Conservation (phyloP, 148 eudicot genomes). For the Arctostaphylos glauca region DNA sequence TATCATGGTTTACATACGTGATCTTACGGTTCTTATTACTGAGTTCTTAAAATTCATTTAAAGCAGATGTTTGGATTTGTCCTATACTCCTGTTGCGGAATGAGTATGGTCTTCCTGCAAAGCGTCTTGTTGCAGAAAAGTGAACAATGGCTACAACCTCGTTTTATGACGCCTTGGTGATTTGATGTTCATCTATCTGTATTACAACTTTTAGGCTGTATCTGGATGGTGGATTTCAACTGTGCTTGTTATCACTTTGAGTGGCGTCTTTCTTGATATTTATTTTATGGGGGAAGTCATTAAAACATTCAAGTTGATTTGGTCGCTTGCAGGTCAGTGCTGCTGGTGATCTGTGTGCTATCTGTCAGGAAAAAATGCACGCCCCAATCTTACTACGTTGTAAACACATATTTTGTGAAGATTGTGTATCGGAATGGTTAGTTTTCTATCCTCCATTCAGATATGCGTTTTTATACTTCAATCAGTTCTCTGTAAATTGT, state of each 20-base stretch:
- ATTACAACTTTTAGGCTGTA: not conserved
- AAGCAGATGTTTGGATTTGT: not conserved
- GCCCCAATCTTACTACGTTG: slow-evolving; percentile 83
- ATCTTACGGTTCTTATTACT: not conserved
- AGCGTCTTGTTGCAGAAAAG: not conserved
- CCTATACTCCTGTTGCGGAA: not conserved
- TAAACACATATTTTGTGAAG: slow-evolving; percentile 95
- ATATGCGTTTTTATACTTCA: no score
- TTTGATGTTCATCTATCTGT: not conserved
- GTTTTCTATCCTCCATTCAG: slow-evolving; percentile 23
- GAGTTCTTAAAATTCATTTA: not conserved
- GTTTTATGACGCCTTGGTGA: not conserved
- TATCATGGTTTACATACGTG: not conserved
- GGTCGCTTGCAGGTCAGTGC: slow-evolving; percentile 54
- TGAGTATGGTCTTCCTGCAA: not conserved
- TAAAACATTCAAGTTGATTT: slow-evolving; percentile 1
- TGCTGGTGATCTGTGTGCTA: slow-evolving; percentile 90
- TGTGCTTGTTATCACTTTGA: slow-evolving; percentile 3
- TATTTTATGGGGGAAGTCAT: not conserved
- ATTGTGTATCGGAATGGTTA: slow-evolving; percentile 90
- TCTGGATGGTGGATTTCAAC: not conserved
- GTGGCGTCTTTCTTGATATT: not conserved
- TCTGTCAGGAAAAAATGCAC: slow-evolving; percentile 98
- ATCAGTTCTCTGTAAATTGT: no score
- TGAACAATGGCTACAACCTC: not conserved